phyloP scores from a whole-genome alignment of 2,329 filamentous ascomycete genomes.

The Colletotrichum higginsianum region DNA sequence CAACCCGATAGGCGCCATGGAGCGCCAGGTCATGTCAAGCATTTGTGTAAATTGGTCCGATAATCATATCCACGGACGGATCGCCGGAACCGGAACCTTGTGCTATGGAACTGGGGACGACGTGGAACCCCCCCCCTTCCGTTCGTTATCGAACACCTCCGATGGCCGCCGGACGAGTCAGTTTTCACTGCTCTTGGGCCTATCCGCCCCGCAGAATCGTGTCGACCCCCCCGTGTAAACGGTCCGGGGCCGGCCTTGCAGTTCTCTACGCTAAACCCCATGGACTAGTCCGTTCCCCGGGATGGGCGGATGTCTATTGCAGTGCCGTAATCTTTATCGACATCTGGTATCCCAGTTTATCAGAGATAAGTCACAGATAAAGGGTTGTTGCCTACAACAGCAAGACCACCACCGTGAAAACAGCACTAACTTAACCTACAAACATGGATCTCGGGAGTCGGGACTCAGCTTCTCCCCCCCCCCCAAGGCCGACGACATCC shows the following conservation, averaged over 20 bases:
- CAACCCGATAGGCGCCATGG: neutral
- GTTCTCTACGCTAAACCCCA: constrained; percentile 19
- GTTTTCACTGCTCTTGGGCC: constrained; percentile 23
- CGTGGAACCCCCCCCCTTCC: neutral
- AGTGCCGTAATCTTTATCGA: constrained; percentile 14
- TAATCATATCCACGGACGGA: constrained; percentile 7
- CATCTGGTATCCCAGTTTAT: neutral
- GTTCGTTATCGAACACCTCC: constrained; percentile 27
- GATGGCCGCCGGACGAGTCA: constrained; percentile 28
- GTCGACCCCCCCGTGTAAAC: constrained; percentile 29
- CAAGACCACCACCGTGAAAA: neutral
- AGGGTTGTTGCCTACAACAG: neutral
- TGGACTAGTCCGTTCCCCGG: constrained; percentile 21
- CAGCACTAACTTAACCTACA: neutral
- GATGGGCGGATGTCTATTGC: neutral
- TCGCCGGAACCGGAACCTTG: constrained; percentile 40
- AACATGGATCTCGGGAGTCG: neutral
- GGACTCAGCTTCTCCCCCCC: neutral
- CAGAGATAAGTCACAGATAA: constrained; percentile 31
- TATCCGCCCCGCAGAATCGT: constrained; percentile 27
- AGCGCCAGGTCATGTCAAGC: constrained; percentile 3
- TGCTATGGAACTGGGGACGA: constrained; percentile 11
- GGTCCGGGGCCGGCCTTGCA: constrained; percentile 11
- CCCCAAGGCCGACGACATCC: neutral
- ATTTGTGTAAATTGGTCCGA: constrained; percentile 4